A percentile compares a stretch with the other conserved stretches of the same genome.
phyloP scores from a whole-genome alignment of 2,329 filamentous ascomycete genomes.

The Anthostomella pinea region DNA sequence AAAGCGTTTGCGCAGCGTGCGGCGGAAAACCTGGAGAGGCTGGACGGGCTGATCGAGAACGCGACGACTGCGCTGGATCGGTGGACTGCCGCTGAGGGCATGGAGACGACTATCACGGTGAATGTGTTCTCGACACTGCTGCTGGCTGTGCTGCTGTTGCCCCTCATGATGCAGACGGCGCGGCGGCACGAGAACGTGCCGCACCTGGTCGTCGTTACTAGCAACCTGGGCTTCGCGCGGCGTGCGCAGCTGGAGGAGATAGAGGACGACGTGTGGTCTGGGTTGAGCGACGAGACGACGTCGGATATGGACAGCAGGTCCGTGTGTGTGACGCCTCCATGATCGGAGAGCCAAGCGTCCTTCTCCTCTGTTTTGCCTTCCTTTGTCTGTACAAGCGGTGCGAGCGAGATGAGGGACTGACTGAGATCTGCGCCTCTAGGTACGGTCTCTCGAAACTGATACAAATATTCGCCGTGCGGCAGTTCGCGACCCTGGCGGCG shows the following conservation, averaged over 20 bases:
- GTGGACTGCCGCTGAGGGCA: conserved; percentile 32
- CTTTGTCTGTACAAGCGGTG: no score
- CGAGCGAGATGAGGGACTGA: no score
- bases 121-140: conserved; percentile 49
- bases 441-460: conserved; percentile 31
- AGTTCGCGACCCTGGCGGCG: conserved; percentile 24
- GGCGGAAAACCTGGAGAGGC: conserved; percentile 26
- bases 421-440: no score
- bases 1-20: conserved; percentile 32
- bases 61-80: conserved; percentile 31
- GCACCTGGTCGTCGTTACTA: conserved; percentile 1
- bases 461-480: conserved; percentile 22
- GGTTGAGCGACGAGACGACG: conserved; percentile 1
- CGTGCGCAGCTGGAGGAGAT: not conserved
- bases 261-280: conserved; percentile 1
- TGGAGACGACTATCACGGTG: conserved; percentile 43
- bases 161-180: conserved; percentile 37
- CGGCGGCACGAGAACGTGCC: not conserved
- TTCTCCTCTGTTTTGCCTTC: not conserved
- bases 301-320: conserved; percentile 1
- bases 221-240: not conserved
- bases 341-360: no score
- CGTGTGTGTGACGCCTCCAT: conserved; percentile 10
- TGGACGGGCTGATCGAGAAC: conserved; percentile 37
- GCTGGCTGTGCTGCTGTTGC: conserved; percentile 43